A percentile compares a stretch with the other conserved stretches of the same genome.
phyloP scores from a whole-genome alignment of 2,329 filamentous ascomycete species.

The Corinectria fuckeliana region DNA sequence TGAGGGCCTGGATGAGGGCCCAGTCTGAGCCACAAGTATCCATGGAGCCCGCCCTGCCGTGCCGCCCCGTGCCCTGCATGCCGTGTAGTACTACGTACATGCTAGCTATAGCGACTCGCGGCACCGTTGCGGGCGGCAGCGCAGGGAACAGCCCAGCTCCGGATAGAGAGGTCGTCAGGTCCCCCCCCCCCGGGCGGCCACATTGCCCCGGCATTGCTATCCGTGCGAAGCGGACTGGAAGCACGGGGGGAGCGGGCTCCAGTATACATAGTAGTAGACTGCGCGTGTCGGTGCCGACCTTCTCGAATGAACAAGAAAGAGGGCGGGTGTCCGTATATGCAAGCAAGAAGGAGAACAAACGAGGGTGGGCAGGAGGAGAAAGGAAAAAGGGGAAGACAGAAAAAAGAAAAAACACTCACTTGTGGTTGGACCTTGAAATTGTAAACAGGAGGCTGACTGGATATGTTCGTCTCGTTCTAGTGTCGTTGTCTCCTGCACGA shows the following conservation, averaged over 20 bases:
- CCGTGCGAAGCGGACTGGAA: not conserved
- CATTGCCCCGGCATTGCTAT: constrained; percentile 6
- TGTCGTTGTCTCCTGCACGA: not conserved
- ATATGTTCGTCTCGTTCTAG: not conserved
- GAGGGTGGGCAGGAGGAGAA: no score
- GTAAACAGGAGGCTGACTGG: no score
- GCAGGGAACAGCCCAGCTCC: constrained; percentile 10
- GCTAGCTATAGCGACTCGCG: constrained; percentile 9
- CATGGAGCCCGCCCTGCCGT: no score
- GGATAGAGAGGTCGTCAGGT: not conserved
- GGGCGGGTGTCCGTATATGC: not conserved
- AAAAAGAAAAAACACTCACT: not conserved
- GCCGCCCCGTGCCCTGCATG: no score
- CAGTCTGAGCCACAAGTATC: no score
- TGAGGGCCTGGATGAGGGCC: constrained; percentile 22
- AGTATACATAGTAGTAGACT: not conserved
- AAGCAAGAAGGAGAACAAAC: not conserved
- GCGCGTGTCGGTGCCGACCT: not conserved
- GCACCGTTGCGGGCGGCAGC: constrained; percentile 9
- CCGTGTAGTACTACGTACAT: no score
- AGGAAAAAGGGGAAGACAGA: not conserved
- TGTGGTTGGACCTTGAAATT: no score
- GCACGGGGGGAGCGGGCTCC: not conserved
- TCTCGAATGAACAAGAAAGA: not conserved
- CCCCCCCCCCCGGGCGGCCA: constrained; percentile 5